Evolutionary conservation across 139 green algal genomes (phyloP), one percentile per base, ranked within the genome.

Genomic region (Picochlorum sp.): DNA sequence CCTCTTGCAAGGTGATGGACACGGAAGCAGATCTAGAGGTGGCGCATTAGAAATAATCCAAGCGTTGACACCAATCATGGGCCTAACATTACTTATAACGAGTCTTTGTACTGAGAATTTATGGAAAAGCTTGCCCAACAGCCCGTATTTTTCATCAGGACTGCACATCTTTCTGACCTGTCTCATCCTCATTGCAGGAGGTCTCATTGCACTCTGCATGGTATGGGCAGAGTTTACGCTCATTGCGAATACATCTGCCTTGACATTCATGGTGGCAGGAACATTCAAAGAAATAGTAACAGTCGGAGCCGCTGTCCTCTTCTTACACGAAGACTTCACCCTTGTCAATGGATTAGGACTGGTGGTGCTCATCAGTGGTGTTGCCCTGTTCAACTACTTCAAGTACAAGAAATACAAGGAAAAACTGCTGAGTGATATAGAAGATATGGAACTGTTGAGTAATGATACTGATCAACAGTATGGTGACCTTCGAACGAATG

Each of bases 221-320:
- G 89, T 94, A 18, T 79, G 55, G 80, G 66, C 74, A 1, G 82
- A 92, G 70, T 90, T 88, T 55, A 74, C 77, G 37, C 79, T 96
- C 56, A 95, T 85, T 52, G 72, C 79, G 23, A 79, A 91, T 72
- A 97, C 90, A 1, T 90, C 79, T 3, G 87, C 90, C 14, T 79
- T 97, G 8, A 95, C 89, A 1, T 95, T 97, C 78, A 95, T 95
- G 83, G 85, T 97, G 7, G 88, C 88, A 0, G 88, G 90, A 11
- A 93, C 85, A 2, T 85, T 88, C 61, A 97, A 97, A 71, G 90
- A 97, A 69, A 70, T 94, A 55, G 70, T 94, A 1, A 91, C 83
- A 41, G 86, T 94, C 15, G 58, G 87, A 8, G 78, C 81, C 2
- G 88, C 83, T 1, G 76, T 94, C 20, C 8, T 87, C 2, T 75